Conservation (phyloP, 305 asterid genomes). For the Rubia balearica region DNA sequence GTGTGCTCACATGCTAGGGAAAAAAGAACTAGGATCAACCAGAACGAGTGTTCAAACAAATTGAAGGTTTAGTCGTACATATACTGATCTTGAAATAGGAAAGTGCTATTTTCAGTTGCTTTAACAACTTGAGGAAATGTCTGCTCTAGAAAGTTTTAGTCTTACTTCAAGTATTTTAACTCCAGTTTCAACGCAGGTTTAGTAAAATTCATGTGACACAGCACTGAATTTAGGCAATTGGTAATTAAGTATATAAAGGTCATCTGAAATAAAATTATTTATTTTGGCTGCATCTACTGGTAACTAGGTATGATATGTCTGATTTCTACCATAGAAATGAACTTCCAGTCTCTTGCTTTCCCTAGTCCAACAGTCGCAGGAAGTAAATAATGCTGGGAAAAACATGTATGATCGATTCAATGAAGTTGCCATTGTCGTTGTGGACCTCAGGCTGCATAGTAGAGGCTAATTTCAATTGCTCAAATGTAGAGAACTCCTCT, state of each 20-base stretch:
- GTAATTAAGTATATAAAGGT: neutral
- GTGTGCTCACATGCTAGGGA: neutral
- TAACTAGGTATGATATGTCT: neutral
- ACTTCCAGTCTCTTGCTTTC: neutral
- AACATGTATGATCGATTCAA: neutral
- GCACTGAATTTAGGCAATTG: neutral
- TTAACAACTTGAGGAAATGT: neutral
- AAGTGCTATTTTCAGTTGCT: neutral
- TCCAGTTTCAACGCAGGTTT: neutral
- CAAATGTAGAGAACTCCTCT: neutral
- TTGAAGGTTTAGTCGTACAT: neutral
- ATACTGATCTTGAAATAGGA: neutral
- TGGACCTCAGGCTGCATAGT: neutral
- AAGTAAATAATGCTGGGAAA: neutral
- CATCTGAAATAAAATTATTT: neutral
- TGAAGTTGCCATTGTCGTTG: neutral
- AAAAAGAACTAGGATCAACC: neutral
- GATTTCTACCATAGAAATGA: neutral
- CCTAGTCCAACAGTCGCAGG: neutral
- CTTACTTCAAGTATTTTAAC: neutral
- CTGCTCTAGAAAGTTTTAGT: neutral
- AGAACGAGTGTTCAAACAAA: neutral
- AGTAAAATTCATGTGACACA: neutral
- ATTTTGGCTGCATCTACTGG: neutral
- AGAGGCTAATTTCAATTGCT: neutral